phyloP scores from a whole-genome alignment of 2,329 filamentous ascomycete genomes.

The Aspergillus amoenus region DNA sequence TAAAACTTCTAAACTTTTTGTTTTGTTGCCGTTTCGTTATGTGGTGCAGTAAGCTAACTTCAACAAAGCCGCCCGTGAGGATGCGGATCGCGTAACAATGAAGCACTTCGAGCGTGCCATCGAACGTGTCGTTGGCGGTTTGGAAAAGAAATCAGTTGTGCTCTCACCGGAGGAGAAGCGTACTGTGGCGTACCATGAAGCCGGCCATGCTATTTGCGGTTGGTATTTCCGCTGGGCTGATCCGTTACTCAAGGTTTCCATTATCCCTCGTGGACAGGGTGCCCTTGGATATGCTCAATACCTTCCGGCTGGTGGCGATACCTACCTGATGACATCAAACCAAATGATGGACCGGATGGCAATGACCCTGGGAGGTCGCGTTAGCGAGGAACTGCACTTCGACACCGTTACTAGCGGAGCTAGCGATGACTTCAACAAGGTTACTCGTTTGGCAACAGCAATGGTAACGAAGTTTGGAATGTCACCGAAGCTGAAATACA shows the following conservation, averaged over 20 bases:
- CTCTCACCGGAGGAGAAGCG: constrained; percentile 91
- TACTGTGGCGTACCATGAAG: constrained; percentile 96
- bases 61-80: constrained; percentile 71
- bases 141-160: constrained; percentile 96
- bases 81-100: constrained; percentile 80
- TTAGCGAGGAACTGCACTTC: constrained; percentile 96
- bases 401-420: constrained; percentile 93
- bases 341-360: constrained; percentile 99
- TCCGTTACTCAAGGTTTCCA: constrained; percentile 94
- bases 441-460: constrained; percentile 88
- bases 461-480: constrained; percentile 99
- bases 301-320: constrained; percentile 77
- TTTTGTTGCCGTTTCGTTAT: constrained; percentile 38
- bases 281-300: constrained; percentile 96
- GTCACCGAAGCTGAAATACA: constrained; percentile 88
- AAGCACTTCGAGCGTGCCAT: constrained; percentile 95
- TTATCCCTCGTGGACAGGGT: constrained; percentile 92
- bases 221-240: constrained; percentile 98
- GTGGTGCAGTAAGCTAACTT: constrained; percentile 36
- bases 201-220: constrained; percentile 95
- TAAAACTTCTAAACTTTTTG: constrained; percentile 9
- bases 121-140: constrained; percentile 90
- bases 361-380: constrained; percentile 94
- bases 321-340: constrained; percentile 91
- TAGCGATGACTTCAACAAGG: constrained; percentile 97